Conservation (phyloP, 1,284 basidiomycete species). For the Microbotryum lychnidis-dioicae region DNA sequence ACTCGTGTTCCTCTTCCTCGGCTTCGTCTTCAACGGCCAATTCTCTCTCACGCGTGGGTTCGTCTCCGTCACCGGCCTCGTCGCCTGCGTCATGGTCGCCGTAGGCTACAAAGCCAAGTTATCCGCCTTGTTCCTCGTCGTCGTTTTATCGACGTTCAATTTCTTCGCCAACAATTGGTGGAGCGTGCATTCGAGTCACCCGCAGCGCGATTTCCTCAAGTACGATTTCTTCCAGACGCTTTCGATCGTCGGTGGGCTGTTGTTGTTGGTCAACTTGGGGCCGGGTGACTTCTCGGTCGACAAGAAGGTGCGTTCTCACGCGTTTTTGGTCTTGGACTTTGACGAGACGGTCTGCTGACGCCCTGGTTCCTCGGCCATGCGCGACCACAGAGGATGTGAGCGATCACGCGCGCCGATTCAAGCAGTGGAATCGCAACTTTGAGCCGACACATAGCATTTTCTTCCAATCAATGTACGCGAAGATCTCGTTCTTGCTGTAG, state of each 20-base stretch:
- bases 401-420: too few species aligned
- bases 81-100: constrained; percentile 92
- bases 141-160: constrained; percentile 89
- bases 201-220: constrained; percentile 96
- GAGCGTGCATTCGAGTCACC: constrained; percentile 86
- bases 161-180: constrained; percentile 99
- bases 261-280: constrained; percentile 96
- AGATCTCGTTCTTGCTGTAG: too few species aligned
- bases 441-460: too few species aligned
- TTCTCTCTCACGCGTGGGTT: constrained; percentile 40
- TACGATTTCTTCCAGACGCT: constrained; percentile 92
- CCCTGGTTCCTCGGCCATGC: too few species aligned
- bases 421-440: too few species aligned
- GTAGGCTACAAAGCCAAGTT: constrained; percentile 99
- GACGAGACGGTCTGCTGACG: too few species aligned
- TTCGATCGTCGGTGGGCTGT: constrained; percentile 89
- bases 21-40: constrained; percentile 73
- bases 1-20: constrained; percentile 98
- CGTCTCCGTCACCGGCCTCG: constrained; percentile 43
- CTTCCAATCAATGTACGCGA: too few species aligned
- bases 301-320: constrained; percentile 68
- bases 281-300: constrained; percentile 95
- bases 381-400: too few species aligned
- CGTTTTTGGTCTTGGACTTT: too few species aligned
- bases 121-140: constrained; percentile 93